These are phyloP conservation scores for Stephania cephalantha DNA, from an alignment of 164 flowering plant species.

Conservation along the genomic window DNA sequence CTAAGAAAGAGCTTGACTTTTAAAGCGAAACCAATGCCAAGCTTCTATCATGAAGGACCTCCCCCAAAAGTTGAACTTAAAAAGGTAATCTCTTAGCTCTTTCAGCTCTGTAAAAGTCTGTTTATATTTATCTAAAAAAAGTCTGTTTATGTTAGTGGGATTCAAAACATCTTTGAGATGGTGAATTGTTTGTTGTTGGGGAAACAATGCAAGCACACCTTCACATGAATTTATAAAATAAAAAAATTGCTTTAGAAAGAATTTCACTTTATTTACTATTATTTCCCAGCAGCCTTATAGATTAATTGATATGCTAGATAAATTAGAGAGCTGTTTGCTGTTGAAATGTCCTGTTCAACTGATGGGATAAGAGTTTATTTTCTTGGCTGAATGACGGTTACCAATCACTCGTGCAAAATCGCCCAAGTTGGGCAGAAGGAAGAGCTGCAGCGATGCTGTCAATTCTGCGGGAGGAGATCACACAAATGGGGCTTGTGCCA, in stretches of 20 bases:
- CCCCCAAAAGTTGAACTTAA: constrained; percentile 85
- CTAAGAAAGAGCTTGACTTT: constrained; percentile 67
- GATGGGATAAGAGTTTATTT: neutral
- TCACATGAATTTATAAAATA: neutral
- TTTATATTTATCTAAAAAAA: neutral
- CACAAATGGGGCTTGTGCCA: constrained; percentile 20
- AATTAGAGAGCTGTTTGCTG: neutral
- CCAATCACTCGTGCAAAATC: constrained; percentile 88
- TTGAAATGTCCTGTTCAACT: neutral
- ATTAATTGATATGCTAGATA: neutral
- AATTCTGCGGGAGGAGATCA: constrained; percentile 34
- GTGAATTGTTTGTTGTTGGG: neutral
- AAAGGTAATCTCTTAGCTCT: constrained; percentile 48
- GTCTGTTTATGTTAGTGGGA: neutral
- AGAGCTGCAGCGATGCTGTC: constrained; percentile 63
- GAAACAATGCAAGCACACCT: neutral
- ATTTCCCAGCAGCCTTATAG: no score
- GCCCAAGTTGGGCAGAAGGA: constrained; percentile 76
- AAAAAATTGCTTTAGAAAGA: neutral
- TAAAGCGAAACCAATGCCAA: constrained; percentile 91
- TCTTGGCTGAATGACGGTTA: constrained; percentile 31
- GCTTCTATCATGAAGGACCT: constrained; percentile 82
- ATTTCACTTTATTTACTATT: neutral
- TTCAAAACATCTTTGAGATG: neutral
- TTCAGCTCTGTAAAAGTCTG: neutral